Percentiles rank a stretch among this genome's conserved stretches.
phyloP scores from a whole-genome alignment of 2,329 filamentous ascomycete genomes.

The Exophiala alcalophila region DNA sequence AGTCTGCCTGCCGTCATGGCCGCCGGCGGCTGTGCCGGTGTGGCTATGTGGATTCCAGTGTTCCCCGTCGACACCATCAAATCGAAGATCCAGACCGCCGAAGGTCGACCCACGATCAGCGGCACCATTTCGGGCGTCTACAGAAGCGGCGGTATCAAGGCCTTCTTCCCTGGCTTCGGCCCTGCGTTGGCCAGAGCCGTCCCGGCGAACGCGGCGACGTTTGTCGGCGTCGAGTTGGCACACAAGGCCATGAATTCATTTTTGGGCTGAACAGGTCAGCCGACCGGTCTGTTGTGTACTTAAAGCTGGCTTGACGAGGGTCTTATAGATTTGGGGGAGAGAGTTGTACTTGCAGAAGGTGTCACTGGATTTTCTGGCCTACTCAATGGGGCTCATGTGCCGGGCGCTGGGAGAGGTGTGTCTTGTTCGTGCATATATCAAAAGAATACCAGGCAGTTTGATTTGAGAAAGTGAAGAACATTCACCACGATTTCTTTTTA shows the following conservation, averaged over 20 bases:
- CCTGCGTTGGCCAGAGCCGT: slow-evolving; percentile 90
- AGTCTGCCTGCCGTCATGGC: slow-evolving; percentile 78
- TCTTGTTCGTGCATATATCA: slow-evolving; percentile 1
- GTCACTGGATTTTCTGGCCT: neutral
- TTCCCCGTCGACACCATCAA: slow-evolving; percentile 98
- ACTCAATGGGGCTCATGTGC: neutral
- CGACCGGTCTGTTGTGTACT: no score
- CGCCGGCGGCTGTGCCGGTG: slow-evolving; percentile 84
- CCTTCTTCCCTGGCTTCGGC: slow-evolving; percentile 96
- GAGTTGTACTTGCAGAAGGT: neutral
- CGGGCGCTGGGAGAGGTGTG: slow-evolving; percentile 1
- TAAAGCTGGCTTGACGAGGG: no score
- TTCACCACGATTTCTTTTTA: no score
- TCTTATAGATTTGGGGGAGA: no score
- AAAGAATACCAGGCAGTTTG: neutral
- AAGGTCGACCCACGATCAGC: slow-evolving; percentile 76
- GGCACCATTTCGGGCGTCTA: slow-evolving; percentile 82
- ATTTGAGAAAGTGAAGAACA: no score
- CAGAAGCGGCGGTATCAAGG: slow-evolving; percentile 74
- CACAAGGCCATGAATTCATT: slow-evolving; percentile 51
- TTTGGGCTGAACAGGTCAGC: slow-evolving; percentile 36
- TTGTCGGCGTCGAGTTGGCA: slow-evolving; percentile 55
- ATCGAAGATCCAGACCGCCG: slow-evolving; percentile 84
- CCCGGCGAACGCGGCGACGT: slow-evolving; percentile 94
- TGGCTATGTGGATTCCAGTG: slow-evolving; percentile 99